A percentile compares a stretch with the other conserved stretches of the same genome.
phyloP scores from a whole-genome alignment of 2,329 filamentous ascomycete species.

The Epichloe sibirici region DNA sequence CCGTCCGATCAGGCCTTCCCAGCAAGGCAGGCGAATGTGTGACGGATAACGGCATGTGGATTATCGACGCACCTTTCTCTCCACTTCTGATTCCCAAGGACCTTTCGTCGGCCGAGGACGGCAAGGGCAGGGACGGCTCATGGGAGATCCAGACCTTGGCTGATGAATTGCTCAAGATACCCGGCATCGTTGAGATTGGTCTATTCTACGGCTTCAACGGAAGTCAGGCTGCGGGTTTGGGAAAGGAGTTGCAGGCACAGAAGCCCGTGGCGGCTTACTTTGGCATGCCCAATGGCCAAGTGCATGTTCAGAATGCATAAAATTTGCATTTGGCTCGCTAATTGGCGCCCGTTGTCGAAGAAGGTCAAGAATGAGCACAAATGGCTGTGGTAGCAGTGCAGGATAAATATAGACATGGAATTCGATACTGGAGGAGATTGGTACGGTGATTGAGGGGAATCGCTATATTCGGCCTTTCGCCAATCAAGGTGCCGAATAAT shows the following conservation, averaged over 20 bases:
- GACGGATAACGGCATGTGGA: conserved; percentile 51
- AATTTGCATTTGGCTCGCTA: too few relatives aligned
- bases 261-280: conserved; percentile 94
- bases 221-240: conserved; percentile 40
- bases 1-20: conserved; percentile 58
- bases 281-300: conserved; percentile 67
- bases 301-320: conserved; percentile 23
- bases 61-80: conserved; percentile 84
- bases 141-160: conserved; percentile 76
- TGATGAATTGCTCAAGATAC: conserved; percentile 62
- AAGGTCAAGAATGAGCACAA: neutral
- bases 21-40: conserved; percentile 70
- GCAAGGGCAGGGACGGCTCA: conserved; percentile 38
- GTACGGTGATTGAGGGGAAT: neutral
- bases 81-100: conserved; percentile 55
- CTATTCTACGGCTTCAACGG: conserved; percentile 80
- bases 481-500: neutral
- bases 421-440: neutral
- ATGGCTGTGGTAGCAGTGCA: neutral
- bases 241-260: conserved; percentile 58
- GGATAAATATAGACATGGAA: neutral
- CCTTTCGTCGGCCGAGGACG: conserved; percentile 35
- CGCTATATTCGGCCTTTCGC: neutral
- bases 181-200: conserved; percentile 83
- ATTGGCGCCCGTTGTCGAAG: neutral